Conservation (phyloP, 306 rosid genomes). For the Pueraria montana region DNA sequence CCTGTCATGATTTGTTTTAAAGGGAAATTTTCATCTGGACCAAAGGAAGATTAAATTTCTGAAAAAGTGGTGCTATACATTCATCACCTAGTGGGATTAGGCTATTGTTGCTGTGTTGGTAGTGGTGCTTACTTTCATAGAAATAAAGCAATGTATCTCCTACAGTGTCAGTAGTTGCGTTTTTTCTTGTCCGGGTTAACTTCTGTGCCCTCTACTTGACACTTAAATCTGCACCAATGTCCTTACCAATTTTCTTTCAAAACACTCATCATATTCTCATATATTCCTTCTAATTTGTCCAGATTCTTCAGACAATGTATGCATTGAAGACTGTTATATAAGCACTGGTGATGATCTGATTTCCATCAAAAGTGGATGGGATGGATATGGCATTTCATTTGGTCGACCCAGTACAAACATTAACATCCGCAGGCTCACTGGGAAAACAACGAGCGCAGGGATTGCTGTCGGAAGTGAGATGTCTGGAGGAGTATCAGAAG, state of each 20-base stretch:
- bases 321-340: conserved; percentile 85
- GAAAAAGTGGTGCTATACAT: neutral
- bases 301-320: conserved; percentile 78
- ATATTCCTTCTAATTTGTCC: conserved; percentile 44
- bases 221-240: neutral
- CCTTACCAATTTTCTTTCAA: neutral
- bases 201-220: neutral
- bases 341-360: conserved; percentile 84
- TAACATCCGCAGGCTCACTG: conserved; percentile 58
- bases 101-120: neutral
- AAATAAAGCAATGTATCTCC: conserved; percentile 28
- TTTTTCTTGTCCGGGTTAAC: neutral
- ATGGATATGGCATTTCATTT: conserved; percentile 73
- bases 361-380: conserved; percentile 88
- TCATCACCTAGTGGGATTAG: neutral
- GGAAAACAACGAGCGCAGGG: conserved; percentile 69
- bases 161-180: neutral
- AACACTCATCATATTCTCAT: conserved; percentile 33
- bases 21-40: conserved; percentile 13
- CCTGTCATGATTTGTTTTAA: neutral
- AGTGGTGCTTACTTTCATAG: neutral
- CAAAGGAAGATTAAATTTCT: conserved; percentile 26
- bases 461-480: conserved; percentile 87
- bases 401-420: conserved; percentile 79
- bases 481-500: conserved; percentile 85